These are phyloP conservation scores for Lunasporangiospora selenospora DNA, from an alignment of 192 early-diverging fungal genomes.

Conservation along the genomic window DNA sequence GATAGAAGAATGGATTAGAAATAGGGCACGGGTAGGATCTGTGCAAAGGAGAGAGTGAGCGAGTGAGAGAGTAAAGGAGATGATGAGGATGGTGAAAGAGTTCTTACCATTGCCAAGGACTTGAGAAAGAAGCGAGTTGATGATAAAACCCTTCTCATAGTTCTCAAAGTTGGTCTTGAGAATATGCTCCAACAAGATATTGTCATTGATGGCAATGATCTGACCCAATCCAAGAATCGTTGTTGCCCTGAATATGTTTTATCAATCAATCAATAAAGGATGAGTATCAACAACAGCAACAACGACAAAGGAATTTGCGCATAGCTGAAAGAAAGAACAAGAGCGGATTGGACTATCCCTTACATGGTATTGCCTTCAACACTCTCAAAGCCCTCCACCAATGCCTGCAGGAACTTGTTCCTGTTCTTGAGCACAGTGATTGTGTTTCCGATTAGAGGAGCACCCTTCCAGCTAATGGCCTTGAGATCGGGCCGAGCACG, in stretches of 20 bases:
- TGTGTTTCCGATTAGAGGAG: conserved; percentile 41
- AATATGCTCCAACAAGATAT: conserved; percentile 37
- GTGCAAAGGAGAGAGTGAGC: no score
- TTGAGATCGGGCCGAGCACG: conserved; percentile 31
- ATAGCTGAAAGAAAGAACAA: not conserved
- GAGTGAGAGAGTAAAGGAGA: no score
- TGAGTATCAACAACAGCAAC: not conserved
- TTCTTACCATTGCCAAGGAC: conserved; percentile 44
- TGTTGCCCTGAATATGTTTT: conserved; percentile 13
- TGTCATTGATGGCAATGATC: conserved; percentile 40
- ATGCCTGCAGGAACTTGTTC: conserved; percentile 5
- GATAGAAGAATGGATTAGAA: no score
- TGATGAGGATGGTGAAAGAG: no score
- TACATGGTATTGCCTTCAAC: conserved; percentile 17
- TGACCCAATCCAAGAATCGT: conserved; percentile 37
- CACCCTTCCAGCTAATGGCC: conserved; percentile 23
- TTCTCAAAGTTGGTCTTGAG: conserved; percentile 51
- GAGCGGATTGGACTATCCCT: no score
- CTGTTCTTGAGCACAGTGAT: conserved; percentile 10
- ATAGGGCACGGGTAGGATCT: no score
- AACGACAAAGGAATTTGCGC: not conserved
- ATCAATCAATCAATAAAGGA: not conserved
- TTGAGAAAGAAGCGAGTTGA: conserved; percentile 21
- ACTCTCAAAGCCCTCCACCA: conserved; percentile 20
- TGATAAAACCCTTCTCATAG: conserved; percentile 34